A percentile compares a stretch with the other conserved stretches of the same genome.
Evolutionary conservation across 1,139 yeast species (phyloP).

Genomic region (Groenewaldozyma sp.): DNA sequence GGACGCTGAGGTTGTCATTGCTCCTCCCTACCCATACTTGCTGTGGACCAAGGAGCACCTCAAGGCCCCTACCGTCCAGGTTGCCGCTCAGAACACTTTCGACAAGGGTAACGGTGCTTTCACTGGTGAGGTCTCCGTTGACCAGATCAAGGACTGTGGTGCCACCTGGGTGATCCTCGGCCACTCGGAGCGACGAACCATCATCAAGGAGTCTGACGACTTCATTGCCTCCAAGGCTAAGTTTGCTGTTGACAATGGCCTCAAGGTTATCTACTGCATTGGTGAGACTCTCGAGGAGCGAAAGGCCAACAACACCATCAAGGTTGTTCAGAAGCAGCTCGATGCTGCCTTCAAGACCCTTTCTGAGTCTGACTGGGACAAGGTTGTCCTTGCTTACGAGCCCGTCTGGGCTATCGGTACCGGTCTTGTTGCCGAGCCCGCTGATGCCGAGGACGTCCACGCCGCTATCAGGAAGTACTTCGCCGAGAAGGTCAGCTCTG

Average conservation of each 20-base stretch:
- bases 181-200: conserved; percentile 97
- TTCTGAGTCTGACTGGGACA: conserved; percentile 65
- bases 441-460: conserved; percentile 90
- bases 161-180: conserved; percentile 95
- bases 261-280: conserved; percentile 87
- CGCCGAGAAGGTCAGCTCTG: conserved; percentile 63
- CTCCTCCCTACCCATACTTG: conserved; percentile 94
- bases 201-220: conserved; percentile 84
- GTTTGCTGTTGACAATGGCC: conserved; percentile 82
- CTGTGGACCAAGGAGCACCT: conserved; percentile 64
- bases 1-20: conserved; percentile 81
- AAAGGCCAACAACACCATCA: conserved; percentile 76
- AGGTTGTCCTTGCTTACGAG: conserved; percentile 94
- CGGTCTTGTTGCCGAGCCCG: conserved; percentile 98
- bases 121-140: conserved; percentile 95
- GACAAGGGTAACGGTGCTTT: conserved; percentile 87
- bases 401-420: conserved; percentile 99
- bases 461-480: conserved; percentile 78
- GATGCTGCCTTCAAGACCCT: conserved; percentile 78
- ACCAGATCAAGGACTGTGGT: conserved; percentile 83
- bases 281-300: conserved; percentile 97
- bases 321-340: conserved; percentile 83
- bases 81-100: conserved; percentile 89
- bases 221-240: conserved; percentile 90
- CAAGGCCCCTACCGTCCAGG: conserved; percentile 57